These are phyloP conservation scores for Ustilago esculenta DNA, from an alignment of 1,284 basidiomycete species.

Conservation along the genomic window DNA sequence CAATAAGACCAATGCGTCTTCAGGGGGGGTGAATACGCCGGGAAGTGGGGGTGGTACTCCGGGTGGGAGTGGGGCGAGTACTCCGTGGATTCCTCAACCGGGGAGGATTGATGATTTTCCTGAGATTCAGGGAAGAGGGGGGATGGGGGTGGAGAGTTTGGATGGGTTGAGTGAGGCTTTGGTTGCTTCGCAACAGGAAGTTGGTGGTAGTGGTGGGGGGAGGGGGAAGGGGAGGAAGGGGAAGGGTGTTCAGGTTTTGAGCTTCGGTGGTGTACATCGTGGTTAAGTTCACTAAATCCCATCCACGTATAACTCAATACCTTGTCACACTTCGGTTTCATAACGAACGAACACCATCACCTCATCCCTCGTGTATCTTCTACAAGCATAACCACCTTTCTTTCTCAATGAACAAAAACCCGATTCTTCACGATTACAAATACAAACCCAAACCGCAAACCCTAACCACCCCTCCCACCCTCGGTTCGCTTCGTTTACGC, in stretches of 20 bases:
- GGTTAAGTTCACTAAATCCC: constrained; percentile 15
- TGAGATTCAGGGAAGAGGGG: not conserved
- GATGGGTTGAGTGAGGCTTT: constrained; percentile 32
- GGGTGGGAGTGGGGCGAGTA: constrained; percentile 5
- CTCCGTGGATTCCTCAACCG: constrained; percentile 22
- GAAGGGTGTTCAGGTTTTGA: constrained; percentile 49
- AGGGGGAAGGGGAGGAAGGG: constrained; percentile 46
- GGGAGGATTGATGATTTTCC: constrained; percentile 34
- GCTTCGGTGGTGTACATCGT: constrained; percentile 52
- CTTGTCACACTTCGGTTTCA: no score
- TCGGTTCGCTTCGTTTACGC: no score
- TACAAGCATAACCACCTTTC: no score
- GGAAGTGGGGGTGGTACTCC: not conserved
- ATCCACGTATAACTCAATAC: no score
- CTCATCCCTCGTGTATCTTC: no score
- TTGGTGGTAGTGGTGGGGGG: not conserved
- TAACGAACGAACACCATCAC: no score
- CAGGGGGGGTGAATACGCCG: no score
- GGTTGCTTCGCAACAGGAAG: constrained; percentile 8
- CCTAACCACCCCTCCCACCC: no score
- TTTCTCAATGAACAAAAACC: no score
- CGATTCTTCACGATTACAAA: no score
- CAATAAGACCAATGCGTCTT: constrained; percentile 1
- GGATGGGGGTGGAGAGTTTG: constrained; percentile 1
- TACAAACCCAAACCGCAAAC: no score